Evolutionary conservation across 306 rosid genomes (phyloP), one percentile per base, ranked within the genome.

Genomic region (Rubus parviflorus): DNA sequence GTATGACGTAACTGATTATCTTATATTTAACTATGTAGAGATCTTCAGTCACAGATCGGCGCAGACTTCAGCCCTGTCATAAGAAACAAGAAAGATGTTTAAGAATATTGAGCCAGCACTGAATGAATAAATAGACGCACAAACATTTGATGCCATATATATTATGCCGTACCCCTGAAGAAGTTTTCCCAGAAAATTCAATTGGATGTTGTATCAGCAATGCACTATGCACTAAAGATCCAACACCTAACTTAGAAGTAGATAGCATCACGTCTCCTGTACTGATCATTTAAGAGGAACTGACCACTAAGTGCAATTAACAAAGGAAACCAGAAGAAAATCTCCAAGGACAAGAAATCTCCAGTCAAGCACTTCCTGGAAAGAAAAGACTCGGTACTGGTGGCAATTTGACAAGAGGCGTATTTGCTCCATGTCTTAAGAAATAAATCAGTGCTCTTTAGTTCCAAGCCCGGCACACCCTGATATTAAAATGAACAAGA

Each of bases 321-420:
- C 99, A 84, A 89, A 96, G 79, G 99, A 91, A 87, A 91, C 97
- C 88, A 88, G 87, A 90, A 90, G 96, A 88, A 96, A 96, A 86
- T 88, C 84, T 85, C 97, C 99, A 80, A 89, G 81, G 82, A 89
- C 67, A 77, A 88, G 90, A 84, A 87, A 85, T 87, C 96, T 92
- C 98, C 98, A 92, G 86, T 96, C 94, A 85, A 92, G 99, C 79
- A 96, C 96, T 92, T 92, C 98, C 87, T 96, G 98, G 89, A 96
- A 92, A 54, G 97, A 91, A 76, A 93, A 82, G 83, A 91, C 87
- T 57, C 86, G 90, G 84, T 83, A 84, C 75, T 87, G 89, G 91
- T 89, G 92, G 90, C 96, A 91, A 78, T 91, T 89, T 84, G 96
- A 83, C 86, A 83, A 85, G 83, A 86, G 80, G 86, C 76, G 79